phyloP scores from a whole-genome alignment of 1,139 yeast species.

The Geotrichum bryndzae region DNA sequence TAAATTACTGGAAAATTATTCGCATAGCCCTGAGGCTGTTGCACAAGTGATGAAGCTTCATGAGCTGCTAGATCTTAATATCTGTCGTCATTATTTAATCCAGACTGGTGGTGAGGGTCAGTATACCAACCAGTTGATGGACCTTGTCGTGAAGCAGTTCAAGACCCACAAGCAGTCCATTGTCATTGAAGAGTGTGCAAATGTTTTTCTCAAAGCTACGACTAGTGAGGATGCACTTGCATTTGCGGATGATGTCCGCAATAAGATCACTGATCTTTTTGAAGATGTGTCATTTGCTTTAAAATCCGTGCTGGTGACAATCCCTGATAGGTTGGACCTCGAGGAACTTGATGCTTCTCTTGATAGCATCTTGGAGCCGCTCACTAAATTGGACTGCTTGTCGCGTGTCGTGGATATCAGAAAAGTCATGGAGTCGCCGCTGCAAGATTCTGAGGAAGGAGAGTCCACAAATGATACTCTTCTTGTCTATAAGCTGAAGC shows the following conservation, averaged over 20 bases:
- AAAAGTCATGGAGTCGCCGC: slow-evolving; percentile 18
- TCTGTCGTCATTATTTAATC: slow-evolving; percentile 21
- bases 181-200: slow-evolving; percentile 23
- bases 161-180: slow-evolving; percentile 19
- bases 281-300: slow-evolving; percentile 24
- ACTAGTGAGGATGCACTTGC: slow-evolving; percentile 18
- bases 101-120: slow-evolving; percentile 6
- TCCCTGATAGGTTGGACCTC: neutral
- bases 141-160: slow-evolving; percentile 25
- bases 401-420: slow-evolving; percentile 21
- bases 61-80: slow-evolving; percentile 27
- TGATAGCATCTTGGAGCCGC: slow-evolving; percentile 18
- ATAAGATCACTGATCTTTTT: slow-evolving; percentile 18
- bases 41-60: slow-evolving; percentile 27
- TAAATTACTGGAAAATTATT: slow-evolving; percentile 26
- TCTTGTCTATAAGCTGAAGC: slow-evolving; percentile 10
- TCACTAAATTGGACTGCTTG: slow-evolving; percentile 20
- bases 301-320: slow-evolving; percentile 14
- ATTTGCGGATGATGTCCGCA: slow-evolving; percentile 20
- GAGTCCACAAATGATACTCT: slow-evolving; percentile 2
- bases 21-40: slow-evolving; percentile 27
- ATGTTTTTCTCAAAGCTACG: slow-evolving; percentile 21
- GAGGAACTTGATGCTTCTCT: slow-evolving; percentile 14
- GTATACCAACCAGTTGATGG: slow-evolving; percentile 23
- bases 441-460: slow-evolving; percentile 14